These are phyloP conservation scores for Perilla frutescens DNA, from an alignment of 257 asterid species.

Conservation along the genomic window DNA sequence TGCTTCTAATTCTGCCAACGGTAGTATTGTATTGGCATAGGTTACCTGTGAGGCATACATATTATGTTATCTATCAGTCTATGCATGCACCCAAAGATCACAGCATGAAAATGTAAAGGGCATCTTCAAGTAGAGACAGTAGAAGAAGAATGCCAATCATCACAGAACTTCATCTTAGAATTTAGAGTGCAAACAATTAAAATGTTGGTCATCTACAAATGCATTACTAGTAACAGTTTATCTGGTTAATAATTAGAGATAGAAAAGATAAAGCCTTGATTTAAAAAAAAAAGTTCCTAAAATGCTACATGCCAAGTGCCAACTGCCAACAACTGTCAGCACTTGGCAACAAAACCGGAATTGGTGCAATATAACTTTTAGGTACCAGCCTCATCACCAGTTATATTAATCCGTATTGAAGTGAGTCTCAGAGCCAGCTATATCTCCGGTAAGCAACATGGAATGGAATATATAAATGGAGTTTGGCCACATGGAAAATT, in stretches of 20 bases:
- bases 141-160: neutral
- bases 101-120: neutral
- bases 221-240: neutral
- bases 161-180: constrained; percentile 7
- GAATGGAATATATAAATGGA: neutral
- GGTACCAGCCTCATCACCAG: neutral
- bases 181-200: neutral
- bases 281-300: neutral
- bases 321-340: neutral
- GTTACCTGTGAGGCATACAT: constrained; percentile 58
- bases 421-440: neutral
- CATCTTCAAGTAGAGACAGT: neutral
- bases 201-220: constrained; percentile 3
- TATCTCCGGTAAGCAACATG: constrained; percentile 3
- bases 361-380: constrained; percentile 1
- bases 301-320: constrained; percentile 4
- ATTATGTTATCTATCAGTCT: neutral
- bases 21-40: constrained; percentile 69
- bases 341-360: neutral
- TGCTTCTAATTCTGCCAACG: constrained; percentile 87
- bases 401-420: neutral
- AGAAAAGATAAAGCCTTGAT: constrained; percentile 4
- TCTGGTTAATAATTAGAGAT: constrained; percentile 12
- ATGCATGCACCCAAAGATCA: neutral
- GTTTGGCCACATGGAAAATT: neutral